Evolutionary conservation across 768 basidiomycete species (phyloP).

Genomic region (Suillus weaverae): DNA sequence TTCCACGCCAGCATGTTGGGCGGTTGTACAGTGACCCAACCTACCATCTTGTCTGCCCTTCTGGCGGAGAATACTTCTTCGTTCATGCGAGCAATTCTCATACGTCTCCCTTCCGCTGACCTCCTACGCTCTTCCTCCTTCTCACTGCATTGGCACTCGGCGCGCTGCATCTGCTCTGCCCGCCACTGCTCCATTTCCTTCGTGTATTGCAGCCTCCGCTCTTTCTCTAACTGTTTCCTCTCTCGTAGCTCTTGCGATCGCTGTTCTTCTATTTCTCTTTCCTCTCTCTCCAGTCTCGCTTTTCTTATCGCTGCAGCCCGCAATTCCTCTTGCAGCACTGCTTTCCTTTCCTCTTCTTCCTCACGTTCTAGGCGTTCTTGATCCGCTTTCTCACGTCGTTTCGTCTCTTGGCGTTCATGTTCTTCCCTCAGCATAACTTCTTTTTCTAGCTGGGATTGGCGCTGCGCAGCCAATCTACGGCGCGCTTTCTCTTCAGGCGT

Average conservation of each 20-base stretch:
- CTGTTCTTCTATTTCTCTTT: slow-evolving; percentile 47
- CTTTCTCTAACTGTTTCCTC: slow-evolving; percentile 45
- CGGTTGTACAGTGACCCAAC: slow-evolving; percentile 65
- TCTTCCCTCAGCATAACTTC: slow-evolving; percentile 46
- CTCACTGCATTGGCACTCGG: slow-evolving; percentile 45
- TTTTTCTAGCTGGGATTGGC: slow-evolving; percentile 38
- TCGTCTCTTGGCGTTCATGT: slow-evolving; percentile 38
- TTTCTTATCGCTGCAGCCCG: slow-evolving; percentile 36
- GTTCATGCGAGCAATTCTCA: slow-evolving; percentile 48
- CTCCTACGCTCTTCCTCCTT: slow-evolving; percentile 43
- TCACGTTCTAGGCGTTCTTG: slow-evolving; percentile 34
- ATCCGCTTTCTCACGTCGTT: slow-evolving; percentile 26
- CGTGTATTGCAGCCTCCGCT: slow-evolving; percentile 51
- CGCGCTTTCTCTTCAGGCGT: slow-evolving; percentile 29
- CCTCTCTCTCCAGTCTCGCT: slow-evolving; percentile 38
- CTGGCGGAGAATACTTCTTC: slow-evolving; percentile 45
- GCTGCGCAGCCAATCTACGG: slow-evolving; percentile 22
- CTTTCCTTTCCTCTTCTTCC: slow-evolving; percentile 41
- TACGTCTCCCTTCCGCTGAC: slow-evolving; percentile 37
- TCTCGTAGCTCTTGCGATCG: slow-evolving; percentile 46
- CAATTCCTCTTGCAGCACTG: slow-evolving; percentile 44
- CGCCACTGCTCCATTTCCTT: slow-evolving; percentile 54
- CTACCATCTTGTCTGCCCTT: slow-evolving; percentile 40
- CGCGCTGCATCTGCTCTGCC: slow-evolving; percentile 44
- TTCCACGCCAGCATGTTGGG: slow-evolving; percentile 58